Evolutionary conservation across 495 filamentous ascomycete species (phyloP).

Genomic region (Trichocladium uniseriatum): DNA sequence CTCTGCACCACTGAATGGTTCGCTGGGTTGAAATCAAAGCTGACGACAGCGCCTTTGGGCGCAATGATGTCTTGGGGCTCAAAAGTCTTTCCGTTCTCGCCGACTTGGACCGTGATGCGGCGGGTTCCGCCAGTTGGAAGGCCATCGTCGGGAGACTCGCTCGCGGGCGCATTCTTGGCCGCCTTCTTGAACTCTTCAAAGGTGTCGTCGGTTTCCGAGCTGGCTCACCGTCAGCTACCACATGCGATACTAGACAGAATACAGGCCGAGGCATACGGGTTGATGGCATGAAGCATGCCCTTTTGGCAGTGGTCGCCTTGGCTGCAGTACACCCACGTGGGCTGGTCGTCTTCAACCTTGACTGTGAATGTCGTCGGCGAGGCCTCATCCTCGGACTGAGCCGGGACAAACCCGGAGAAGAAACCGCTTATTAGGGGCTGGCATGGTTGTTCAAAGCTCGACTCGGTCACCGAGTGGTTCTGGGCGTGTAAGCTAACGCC

Average conservation of each 20-base stretch:
- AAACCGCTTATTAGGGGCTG: conserved; percentile 39
- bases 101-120: conserved; percentile 28
- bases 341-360: conserved; percentile 44
- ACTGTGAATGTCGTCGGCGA: conserved; percentile 43
- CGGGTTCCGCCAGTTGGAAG: conserved; percentile 29
- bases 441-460: conserved; percentile 50
- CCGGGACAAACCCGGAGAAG: conserved; percentile 43
- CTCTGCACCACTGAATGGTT: conserved; percentile 38
- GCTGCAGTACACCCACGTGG: conserved; percentile 53
- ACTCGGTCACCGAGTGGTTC: conserved; percentile 54
- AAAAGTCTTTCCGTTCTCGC: conserved; percentile 26
- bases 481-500: conserved; percentile 10
- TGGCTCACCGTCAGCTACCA: no score
- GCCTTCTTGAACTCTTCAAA: conserved; percentile 27
- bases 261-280: conserved; percentile 21
- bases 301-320: conserved; percentile 36
- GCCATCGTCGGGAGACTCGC: conserved; percentile 23
- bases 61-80: conserved; percentile 32
- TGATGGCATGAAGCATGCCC: conserved; percentile 35
- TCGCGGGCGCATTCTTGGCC: conserved; percentile 21
- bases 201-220: conserved; percentile 27
- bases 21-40: conserved; percentile 32
- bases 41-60: conserved; percentile 26
- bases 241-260: background rate
- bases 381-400: conserved; percentile 21